Evolutionary conservation across 257 asterid species (phyloP).

Genomic region (Nicotiana paniculata): DNA sequence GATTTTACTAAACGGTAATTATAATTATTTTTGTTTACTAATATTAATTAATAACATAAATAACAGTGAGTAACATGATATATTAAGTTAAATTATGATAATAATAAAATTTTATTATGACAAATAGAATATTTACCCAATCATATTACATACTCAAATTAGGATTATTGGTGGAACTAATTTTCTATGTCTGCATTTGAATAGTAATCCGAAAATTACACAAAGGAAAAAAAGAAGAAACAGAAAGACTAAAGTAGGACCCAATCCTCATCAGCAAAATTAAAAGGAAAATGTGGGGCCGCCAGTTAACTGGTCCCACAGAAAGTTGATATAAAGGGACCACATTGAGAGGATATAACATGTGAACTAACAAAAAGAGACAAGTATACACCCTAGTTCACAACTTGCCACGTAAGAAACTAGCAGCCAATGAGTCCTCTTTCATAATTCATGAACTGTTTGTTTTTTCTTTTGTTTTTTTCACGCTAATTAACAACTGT

Average conservation of each 20-base stretch:
- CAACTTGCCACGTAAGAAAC: neutral
- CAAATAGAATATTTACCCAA: no score
- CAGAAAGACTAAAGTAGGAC: neutral
- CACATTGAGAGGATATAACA: neutral
- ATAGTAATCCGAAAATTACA: neutral
- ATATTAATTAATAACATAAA: no score
- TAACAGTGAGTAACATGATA: no score
- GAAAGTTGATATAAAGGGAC: neutral
- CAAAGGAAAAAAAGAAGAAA: neutral
- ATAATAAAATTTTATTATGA: no score
- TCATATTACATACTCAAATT: no score
- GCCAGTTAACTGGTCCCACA: neutral
- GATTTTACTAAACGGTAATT: no score
- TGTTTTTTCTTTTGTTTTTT: no score
- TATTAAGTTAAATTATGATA: no score
- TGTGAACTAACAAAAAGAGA: neutral
- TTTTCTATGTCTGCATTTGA: neutral
- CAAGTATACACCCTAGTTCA: neutral
- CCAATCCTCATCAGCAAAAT: neutral
- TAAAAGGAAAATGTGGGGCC: neutral
- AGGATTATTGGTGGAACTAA: neutral
- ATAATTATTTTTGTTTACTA: no score
- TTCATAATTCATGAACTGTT: no score
- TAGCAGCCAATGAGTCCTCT: neutral
- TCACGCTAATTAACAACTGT: no score